Base-by-base conservation (phyloP, 106 monocot species). In the Allium fistulosum region DNA sequence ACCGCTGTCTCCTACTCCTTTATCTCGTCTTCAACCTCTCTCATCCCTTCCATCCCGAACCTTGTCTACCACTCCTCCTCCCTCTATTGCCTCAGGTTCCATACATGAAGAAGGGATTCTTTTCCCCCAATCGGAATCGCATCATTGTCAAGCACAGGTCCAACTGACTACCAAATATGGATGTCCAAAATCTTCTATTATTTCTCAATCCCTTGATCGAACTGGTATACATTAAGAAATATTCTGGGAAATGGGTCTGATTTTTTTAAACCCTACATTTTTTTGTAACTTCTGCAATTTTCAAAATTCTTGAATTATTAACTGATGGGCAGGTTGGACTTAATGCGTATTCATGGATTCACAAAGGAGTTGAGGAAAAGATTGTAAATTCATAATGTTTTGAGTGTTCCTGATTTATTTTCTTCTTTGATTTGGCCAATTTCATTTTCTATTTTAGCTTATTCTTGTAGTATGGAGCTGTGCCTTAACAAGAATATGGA, bases 281-380 rank as follows among this genome's bases (percentile, higher is more conserved):
- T 49, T 17, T 4, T 15, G 45, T 63, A 7, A n/a, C 12, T 14
- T 51, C 11, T 45, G 70, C 53, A 26, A 45, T 48, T 61, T 28
- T 15, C 10, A 6, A 17, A 47, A 74, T 49, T 22, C 17, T 66
- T 17, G 17, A 26, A 11, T 55, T 69, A 48, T 55, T 48, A 57
- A 53, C 59, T 46, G 26, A 51, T 69, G n/a, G 26, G 37, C 76
- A 90, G 94, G 87, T 94, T 27, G 94, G 87, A 3, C 72, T 90
- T 26, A 90, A 94, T 77, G 87, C 94, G 0, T 94, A 94, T 69
- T 94, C 94, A 37, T 94, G 90, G 94, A 80, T 94, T 14, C 94
- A 94, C 80, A 94, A 94, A 63, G 94, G 94, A 74, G 94, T 86
- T 87, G 63, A 74, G 83, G 46, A n/a, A 65, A 70, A 9, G 0